Evolutionary conservation across 257 asterid species (phyloP), one percentile per base, ranked within the genome.

Genomic region (Penstemon davidsonii): DNA sequence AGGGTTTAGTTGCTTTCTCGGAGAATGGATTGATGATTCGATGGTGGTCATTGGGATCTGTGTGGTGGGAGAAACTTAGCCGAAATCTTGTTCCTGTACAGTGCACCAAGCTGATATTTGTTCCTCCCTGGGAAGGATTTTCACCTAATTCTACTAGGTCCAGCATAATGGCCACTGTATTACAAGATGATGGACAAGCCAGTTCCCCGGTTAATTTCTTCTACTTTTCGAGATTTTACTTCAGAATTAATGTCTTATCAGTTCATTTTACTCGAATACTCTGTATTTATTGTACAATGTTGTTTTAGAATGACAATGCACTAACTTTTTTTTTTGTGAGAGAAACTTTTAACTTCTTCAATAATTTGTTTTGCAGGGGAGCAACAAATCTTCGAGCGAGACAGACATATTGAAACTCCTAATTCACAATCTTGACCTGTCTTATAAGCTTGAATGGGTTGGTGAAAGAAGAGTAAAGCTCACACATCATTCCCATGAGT

Each of bases 61-160:
- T 83, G 68, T 93, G 99, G 99, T 90, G 96, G 97, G 97, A 93
- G 85, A 93, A 87, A 79, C 88, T 93, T 41, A 90, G 89, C 79
- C 84, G 92, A 71, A 88, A 79, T 80, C 94, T 84, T 52, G 87
- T 80, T 76, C 95, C 92, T 43, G 97, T 93, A 37, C 96, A 81
- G 77, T 93, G 96, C 86, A 90, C 93, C 42, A 93, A 93, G 80
- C 83, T 93, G 78, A 90, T 93, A 62, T 88, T 88, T 68, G 88
- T 88, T 73, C 96, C 96, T 68, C 95, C 96, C 38, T 90, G 96
- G 96, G 99, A 93, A 61, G 99, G 96, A 39, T 88, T 93, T 79
- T 93, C 95, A 43, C 96, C 97, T 46, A 93, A 72, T 82, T 85
- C 95, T 60, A 82, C 86, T 25, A 80, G 97, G 81, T 80, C 96